These are phyloP conservation scores for Monosporascus sp. DNA, from an alignment of 2,329 filamentous ascomycete species.

Conservation along the genomic window DNA sequence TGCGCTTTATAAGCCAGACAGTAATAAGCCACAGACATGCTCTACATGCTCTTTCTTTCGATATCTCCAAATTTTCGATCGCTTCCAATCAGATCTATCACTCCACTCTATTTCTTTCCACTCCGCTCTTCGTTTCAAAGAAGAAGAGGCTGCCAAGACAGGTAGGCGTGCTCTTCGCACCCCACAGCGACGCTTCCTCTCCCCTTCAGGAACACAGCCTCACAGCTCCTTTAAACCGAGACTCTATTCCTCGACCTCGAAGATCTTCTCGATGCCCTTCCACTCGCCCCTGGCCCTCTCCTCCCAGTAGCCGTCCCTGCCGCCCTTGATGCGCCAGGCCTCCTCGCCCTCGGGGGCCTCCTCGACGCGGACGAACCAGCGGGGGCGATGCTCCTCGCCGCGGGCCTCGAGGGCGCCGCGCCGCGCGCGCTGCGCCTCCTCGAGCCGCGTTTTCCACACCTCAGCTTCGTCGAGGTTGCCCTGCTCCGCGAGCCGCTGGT, in stretches of 20 bases:
- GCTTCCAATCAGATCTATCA: too few relatives aligned
- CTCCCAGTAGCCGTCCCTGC: conserved; percentile 93
- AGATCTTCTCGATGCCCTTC: conserved; percentile 25
- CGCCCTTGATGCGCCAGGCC: conserved; percentile 70
- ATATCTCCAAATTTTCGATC: too few relatives aligned
- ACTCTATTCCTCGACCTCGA: conserved; percentile 14
- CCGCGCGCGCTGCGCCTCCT: conserved; percentile 77
- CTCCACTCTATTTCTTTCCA: too few relatives aligned
- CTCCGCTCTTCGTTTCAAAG: too few relatives aligned
- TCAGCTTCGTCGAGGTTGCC: conserved; percentile 82
- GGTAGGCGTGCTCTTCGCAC: too few relatives aligned
- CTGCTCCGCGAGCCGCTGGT: conserved; percentile 79
- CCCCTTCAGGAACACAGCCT: too few relatives aligned
- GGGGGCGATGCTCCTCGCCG: conserved; percentile 67
- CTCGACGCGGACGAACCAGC: conserved; percentile 78
- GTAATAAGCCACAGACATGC: too few relatives aligned
- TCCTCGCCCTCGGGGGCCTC: conserved; percentile 57
- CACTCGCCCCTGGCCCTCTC: conserved; percentile 48
- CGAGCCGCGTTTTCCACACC: conserved; percentile 72
- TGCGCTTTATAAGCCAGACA: too few relatives aligned
- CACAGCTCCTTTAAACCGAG: too few relatives aligned
- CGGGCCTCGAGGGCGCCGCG: conserved; percentile 70
- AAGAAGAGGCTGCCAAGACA: too few relatives aligned
- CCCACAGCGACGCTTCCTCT: too few relatives aligned
- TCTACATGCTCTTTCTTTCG: too few relatives aligned